Evolutionary conservation across 352 stramenopile genomes (phyloP), one percentile per base, ranked within the genome.

Genomic region (Phytophthora palmivora): DNA sequence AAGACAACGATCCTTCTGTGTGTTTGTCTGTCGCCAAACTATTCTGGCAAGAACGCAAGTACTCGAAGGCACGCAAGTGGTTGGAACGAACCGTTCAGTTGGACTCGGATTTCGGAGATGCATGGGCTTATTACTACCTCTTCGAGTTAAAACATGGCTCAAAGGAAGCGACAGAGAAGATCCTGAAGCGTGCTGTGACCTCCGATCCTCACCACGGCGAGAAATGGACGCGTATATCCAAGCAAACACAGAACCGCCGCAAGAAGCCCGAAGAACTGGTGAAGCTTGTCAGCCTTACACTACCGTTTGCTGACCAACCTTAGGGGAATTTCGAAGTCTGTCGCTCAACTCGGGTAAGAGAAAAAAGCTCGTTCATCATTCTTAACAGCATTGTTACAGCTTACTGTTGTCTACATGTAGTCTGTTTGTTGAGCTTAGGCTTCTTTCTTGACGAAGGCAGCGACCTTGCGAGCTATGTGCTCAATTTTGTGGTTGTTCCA

Each of bases 21-120:
- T 98, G 99, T 67, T 74, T 97, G 8, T 93, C 96, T 6, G 97
- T 99, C 8, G 97, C 97, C 0, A 92, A 96, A 43, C 76, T 99
- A 3, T 99, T 99, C 75, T 98, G 95, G 71, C 81, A 95, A 28
- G 92, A 99, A 60, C 82, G 96, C 37, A 99, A 98, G 63, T 88
- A 92, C 45, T 91, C 97, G 6, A 98, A 98, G 62, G 96, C 94
- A 47, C 88, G 97, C 44, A 99, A 99, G 72, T 99, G 97, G 97
- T 96, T 99, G 58, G 93, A 99, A 60, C 85, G 97, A 33, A 98
- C 97, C 0, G 88, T 99, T 21, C 82, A 98, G 45, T 73, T 99
- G 18, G 91, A 99, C 67, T 73, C 87, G 6, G 96, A 99, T 72
- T 88, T 98, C 39, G 98, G 97, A 14, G 98, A 99, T 76, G 94